A percentile compares a stretch with the other conserved stretches of the same genome.
phyloP scores from a whole-genome alignment of 2,329 filamentous ascomycete genomes.

The Hymenoscyphus occultus region DNA sequence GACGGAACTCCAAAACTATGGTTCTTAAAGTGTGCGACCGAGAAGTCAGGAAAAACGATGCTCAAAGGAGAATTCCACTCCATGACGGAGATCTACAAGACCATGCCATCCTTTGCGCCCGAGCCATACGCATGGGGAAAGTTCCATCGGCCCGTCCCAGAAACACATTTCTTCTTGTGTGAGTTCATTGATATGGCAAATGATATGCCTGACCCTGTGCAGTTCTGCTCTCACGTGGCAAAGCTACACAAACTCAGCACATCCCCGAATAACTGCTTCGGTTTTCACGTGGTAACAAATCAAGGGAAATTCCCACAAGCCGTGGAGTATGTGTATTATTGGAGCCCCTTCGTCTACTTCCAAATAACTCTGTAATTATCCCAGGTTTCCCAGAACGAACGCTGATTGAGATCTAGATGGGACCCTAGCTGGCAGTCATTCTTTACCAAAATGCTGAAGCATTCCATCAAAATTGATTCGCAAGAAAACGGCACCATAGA shows the following conservation, averaged over 20 bases:
- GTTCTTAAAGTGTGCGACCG: constrained; percentile 35
- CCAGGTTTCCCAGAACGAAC: not conserved
- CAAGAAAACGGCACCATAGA: constrained; percentile 14
- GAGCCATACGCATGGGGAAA: constrained; percentile 18
- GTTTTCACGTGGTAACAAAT: constrained; percentile 32
- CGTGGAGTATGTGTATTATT: not conserved
- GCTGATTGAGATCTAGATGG: constrained; percentile 29
- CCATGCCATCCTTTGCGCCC: constrained; percentile 10
- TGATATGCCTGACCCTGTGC: constrained; percentile 24
- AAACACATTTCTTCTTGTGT: constrained; percentile 28
- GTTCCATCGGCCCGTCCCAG: not conserved
- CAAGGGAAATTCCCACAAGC: constrained; percentile 27
- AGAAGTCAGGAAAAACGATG: constrained; percentile 13
- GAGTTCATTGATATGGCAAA: constrained; percentile 30
- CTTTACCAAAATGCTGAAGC: constrained; percentile 28
- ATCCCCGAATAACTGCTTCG: constrained; percentile 31
- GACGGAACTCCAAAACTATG: constrained; percentile 24
- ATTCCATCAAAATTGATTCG: constrained; percentile 7
- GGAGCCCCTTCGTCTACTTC: too few relatives aligned
- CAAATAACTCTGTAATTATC: not conserved
- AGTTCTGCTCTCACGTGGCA: constrained; percentile 26
- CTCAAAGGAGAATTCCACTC: constrained; percentile 14
- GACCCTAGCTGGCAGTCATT: constrained; percentile 39
- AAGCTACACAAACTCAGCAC: constrained; percentile 26
- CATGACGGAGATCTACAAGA: constrained; percentile 12